Evolutionary conservation across 2,329 filamentous ascomycete species (phyloP).

Genomic region (Claviceps spartinae): DNA sequence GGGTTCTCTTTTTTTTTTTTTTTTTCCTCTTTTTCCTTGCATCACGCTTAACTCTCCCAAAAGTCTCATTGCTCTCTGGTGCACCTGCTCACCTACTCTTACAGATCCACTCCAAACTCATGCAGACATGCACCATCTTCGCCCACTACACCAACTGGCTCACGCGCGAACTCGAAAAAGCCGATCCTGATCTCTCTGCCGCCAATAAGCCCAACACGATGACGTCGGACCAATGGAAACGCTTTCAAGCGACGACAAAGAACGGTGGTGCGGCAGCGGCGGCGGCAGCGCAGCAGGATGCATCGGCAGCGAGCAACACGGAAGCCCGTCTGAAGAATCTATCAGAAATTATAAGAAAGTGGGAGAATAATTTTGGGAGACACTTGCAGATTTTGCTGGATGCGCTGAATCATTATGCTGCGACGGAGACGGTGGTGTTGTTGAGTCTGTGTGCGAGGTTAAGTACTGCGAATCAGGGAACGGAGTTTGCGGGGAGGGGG

Average conservation of each 20-base stretch:
- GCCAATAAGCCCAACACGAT: slow-evolving; percentile 45
- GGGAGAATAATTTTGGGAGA: slow-evolving; percentile 83
- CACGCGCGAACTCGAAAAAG: slow-evolving; percentile 68
- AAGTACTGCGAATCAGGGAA: slow-evolving; percentile 69
- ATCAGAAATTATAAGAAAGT: slow-evolving; percentile 77
- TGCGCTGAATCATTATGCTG: slow-evolving; percentile 91
- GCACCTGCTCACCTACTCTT: slow-evolving; percentile 6
- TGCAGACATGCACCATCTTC: slow-evolving; percentile 91
- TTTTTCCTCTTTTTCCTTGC: not conserved
- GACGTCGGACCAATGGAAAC: slow-evolving; percentile 46
- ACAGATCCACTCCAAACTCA: slow-evolving; percentile 75
- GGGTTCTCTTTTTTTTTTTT: not conserved
- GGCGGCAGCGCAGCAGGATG: slow-evolving; percentile 9
- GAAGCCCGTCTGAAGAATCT: slow-evolving; percentile 55
- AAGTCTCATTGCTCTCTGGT: not conserved
- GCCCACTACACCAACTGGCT: slow-evolving; percentile 80
- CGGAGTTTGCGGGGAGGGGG: slow-evolving; percentile 46
- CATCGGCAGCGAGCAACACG: slow-evolving; percentile 20
- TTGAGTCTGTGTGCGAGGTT: slow-evolving; percentile 74
- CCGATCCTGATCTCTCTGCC: slow-evolving; percentile 63
- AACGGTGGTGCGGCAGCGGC: not conserved
- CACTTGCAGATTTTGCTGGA: slow-evolving; percentile 91
- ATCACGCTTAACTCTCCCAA: not conserved
- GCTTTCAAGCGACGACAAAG: slow-evolving; percentile 36
- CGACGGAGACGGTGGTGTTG: slow-evolving; percentile 90